phyloP scores from a whole-genome alignment of 2,329 filamentous ascomycete genomes.

The Mycosphaerella sp. region DNA sequence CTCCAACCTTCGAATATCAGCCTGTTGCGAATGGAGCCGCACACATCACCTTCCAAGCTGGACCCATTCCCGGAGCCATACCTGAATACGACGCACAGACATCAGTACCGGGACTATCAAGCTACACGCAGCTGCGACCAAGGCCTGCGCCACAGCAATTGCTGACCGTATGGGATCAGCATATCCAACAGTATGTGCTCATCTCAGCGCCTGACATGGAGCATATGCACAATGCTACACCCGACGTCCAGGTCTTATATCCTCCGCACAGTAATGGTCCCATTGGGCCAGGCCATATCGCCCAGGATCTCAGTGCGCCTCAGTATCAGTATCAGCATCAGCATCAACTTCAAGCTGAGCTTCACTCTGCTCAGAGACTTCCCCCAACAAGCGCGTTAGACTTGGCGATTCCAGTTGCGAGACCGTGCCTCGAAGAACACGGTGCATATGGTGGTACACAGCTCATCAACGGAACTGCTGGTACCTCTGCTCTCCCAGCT shows the following conservation, averaged over 20 bases:
- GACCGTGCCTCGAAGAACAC: background rate
- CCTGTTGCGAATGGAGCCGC: constrained; percentile 39
- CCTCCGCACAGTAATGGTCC: background rate
- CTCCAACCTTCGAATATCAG: constrained; percentile 57
- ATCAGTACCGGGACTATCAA: constrained; percentile 6
- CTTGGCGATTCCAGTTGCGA: background rate
- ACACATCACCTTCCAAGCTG: constrained; percentile 35
- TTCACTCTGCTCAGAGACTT: background rate
- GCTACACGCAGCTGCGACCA: constrained; percentile 15
- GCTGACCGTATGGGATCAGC: constrained; percentile 10
- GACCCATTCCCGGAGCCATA: constrained; percentile 7
- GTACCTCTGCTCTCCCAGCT: background rate
- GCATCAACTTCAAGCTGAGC: background rate
- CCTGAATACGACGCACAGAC: background rate
- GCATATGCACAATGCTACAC: constrained; percentile 4
- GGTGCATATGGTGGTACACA: background rate
- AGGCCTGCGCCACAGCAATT: constrained; percentile 13
- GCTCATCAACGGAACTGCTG: background rate
- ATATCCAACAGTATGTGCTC: constrained; percentile 13
- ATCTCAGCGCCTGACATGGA: constrained; percentile 11
- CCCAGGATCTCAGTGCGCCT: constrained; percentile 4
- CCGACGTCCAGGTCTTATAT: background rate
- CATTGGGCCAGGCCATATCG: constrained; percentile 11
- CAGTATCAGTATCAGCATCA: constrained; percentile 2
- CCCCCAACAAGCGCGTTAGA: background rate